phyloP scores from a whole-genome alignment of 176 grass and related monocot genomes.

The Triticum aestivum region DNA sequence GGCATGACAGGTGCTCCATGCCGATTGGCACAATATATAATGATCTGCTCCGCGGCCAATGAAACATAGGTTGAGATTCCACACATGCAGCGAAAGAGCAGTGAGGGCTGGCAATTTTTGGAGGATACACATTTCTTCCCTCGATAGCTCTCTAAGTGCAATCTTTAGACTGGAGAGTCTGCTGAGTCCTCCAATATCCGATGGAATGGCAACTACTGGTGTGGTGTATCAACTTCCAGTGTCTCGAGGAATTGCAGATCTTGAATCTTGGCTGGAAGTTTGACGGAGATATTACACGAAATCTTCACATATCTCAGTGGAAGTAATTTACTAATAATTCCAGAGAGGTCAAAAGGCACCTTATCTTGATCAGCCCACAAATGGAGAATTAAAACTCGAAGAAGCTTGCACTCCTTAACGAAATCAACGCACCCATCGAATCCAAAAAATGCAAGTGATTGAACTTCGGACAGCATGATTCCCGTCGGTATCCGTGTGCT shows the following conservation, averaged over 20 bases:
- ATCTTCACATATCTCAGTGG: neutral
- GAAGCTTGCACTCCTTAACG: neutral
- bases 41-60: no score
- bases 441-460: no score
- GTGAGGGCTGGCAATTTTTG: neutral
- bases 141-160: neutral
- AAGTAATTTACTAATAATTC: neutral
- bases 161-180: neutral
- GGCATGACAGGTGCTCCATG: no score
- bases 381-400: neutral
- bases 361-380: neutral
- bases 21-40: no score
- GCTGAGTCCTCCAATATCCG: neutral
- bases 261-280: neutral
- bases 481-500: no score
- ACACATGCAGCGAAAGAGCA: neutral
- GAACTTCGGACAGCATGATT: no score
- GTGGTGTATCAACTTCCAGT: neutral
- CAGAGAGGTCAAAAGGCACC: neutral
- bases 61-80: no score
- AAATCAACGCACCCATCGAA: no score
- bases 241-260: neutral
- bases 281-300: neutral
- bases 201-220: neutral
- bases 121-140: neutral